These are phyloP conservation scores for Verticillium alfalfae DNA, from an alignment of 2,329 filamentous ascomycete species.

Conservation along the genomic window DNA sequence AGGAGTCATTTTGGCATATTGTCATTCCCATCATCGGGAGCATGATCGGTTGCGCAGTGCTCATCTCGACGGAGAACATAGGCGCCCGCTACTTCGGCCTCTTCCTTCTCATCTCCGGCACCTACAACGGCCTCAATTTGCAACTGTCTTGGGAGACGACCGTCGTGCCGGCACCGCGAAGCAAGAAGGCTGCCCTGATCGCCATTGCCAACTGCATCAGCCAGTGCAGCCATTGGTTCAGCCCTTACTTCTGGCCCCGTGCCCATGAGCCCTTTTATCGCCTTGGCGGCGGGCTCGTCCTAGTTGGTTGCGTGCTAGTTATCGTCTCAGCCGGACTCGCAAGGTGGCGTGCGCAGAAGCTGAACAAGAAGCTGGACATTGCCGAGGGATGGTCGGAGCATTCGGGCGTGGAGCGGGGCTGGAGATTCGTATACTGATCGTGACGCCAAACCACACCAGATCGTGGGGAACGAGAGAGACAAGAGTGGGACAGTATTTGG, in stretches of 20 bases:
- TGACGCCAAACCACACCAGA: not conserved
- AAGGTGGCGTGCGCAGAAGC: conserved; percentile 11
- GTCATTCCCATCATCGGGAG: conserved; percentile 26
- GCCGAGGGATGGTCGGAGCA: conserved; percentile 15
- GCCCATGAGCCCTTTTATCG: conserved; percentile 19
- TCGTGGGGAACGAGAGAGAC: not conserved
- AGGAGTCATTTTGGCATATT: conserved; percentile 32
- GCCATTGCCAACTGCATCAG: conserved; percentile 32
- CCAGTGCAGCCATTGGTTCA: conserved; percentile 31
- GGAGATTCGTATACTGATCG: conserved; percentile 10
- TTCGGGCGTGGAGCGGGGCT: conserved; percentile 14
- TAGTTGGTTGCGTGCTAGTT: conserved; percentile 12
- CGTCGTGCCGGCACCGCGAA: conserved; percentile 28
- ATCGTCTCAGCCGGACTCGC: conserved; percentile 12
- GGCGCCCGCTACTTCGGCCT: conserved; percentile 35
- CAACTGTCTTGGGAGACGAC: conserved; percentile 33
- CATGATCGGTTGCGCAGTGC: conserved; percentile 31
- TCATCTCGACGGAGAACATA: conserved; percentile 29
- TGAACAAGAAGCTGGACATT: conserved; percentile 19
- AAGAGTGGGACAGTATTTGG: not conserved
- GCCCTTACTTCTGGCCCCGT: conserved; percentile 26
- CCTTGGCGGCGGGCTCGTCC: conserved; percentile 15
- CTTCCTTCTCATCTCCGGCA: conserved; percentile 29
- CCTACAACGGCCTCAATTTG: conserved; percentile 30
- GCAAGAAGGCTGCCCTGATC: conserved; percentile 31